Evolutionary conservation across 441 rosid genomes (phyloP), one percentile per base, ranked within the genome.

Genomic region (Croton setiger): DNA sequence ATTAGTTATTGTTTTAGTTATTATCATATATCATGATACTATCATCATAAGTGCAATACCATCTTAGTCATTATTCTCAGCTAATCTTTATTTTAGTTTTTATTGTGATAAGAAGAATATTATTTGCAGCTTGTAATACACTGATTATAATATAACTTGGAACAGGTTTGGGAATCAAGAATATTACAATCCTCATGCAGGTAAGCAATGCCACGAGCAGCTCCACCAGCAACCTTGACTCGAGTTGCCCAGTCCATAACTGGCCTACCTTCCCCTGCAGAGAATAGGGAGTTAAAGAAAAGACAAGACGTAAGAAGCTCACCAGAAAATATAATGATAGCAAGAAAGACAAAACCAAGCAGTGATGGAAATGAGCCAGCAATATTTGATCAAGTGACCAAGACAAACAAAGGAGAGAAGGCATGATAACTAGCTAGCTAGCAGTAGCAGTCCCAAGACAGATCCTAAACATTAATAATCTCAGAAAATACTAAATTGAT

Each of bases 191-290:
- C 97, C 86, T 94, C 98, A 67, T 94, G 99, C 33, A 94, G 88
- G 75, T 94, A 94, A 47, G 98, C 96, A 54, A 94, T 84, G 75
- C 98, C 99, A 64, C 91, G 97, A 76, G 98, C 98, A 59, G 97
- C 97, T 60, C 99, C 99, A 73, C 89, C 92, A 78, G 96, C 98
- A 49, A 88, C 84, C 82, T 76, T 92, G 35, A 92, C 91, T 55
- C 98, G 89, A 23, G 78, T 82, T 59, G 76, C 86, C 98, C 98
- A 94, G 71, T 87, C 90, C 90, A 94, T 80, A 67, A 83, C 86
- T 1, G 93, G 87, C 78, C 86, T 80, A 58, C 81, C 84, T 62
- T 79, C 81, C 75, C 68, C 91, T 86, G 76, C 75, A 71, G 55
- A 66, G 43, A 66, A 23, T 60, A 69, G 67, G 72, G 39, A 68